These are phyloP conservation scores for Posidonia oceanica DNA, from an alignment of 116 monocot species.

Conservation along the genomic window DNA sequence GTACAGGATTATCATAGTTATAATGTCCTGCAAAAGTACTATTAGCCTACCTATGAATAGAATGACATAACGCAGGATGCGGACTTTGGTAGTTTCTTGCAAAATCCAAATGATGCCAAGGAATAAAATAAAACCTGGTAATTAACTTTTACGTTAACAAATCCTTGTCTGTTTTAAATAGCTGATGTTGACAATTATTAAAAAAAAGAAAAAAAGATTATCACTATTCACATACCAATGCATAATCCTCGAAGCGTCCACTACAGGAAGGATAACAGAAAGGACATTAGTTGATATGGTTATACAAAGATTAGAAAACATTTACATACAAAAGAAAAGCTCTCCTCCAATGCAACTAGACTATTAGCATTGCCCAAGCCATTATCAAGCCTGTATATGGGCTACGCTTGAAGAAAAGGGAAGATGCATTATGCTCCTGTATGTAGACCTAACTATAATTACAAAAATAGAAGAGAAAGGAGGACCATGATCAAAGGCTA, in stretches of 20 bases:
- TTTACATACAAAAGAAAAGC: background rate
- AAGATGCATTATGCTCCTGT: too few species aligned
- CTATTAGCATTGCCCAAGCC: too few species aligned
- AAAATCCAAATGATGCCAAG: slow-evolving; percentile 68
- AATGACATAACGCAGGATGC: slow-evolving; percentile 71
- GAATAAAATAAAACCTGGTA: slow-evolving; percentile 72
- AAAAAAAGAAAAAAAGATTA: background rate
- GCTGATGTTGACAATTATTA: background rate
- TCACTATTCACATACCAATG: slow-evolving; percentile 35
- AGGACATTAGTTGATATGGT: slow-evolving; percentile 1
- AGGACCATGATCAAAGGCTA: too few species aligned
- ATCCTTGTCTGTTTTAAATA: background rate
- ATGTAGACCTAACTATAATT: too few species aligned
- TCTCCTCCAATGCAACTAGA: background rate
- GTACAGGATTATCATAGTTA: background rate
- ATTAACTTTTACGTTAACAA: background rate
- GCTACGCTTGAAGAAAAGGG: too few species aligned
- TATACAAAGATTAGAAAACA: background rate
- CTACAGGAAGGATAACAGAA: slow-evolving; percentile 24
- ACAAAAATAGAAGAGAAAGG: too few species aligned
- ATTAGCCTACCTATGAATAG: slow-evolving; percentile 66
- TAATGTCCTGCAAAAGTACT: background rate
- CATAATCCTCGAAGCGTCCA: slow-evolving; percentile 85
- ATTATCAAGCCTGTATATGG: too few species aligned
- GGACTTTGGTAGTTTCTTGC: slow-evolving; percentile 69